These are phyloP conservation scores for Canariomyces notabilis DNA, from an alignment of 2,329 filamentous ascomycete genomes.

Conservation along the genomic window DNA sequence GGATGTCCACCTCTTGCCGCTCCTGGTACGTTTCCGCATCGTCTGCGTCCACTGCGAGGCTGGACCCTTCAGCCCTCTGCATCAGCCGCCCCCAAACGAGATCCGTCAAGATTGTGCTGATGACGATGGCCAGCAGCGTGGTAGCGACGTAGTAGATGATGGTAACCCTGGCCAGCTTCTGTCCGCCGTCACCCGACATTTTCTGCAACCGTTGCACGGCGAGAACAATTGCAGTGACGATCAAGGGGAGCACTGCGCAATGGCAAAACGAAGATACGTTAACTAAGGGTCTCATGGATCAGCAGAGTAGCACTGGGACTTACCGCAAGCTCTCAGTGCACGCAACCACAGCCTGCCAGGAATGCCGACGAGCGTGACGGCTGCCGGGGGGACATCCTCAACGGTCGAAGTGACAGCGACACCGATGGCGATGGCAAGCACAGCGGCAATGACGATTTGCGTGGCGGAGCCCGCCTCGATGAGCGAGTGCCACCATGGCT, in stretches of 20 bases:
- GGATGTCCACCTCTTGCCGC: conserved; percentile 32
- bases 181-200: conserved; percentile 39
- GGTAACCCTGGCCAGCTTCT: conserved; percentile 42
- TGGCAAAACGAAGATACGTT: background rate
- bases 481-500: conserved; percentile 5
- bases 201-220: conserved; percentile 44
- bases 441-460: conserved; percentile 46
- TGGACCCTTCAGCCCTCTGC: too few relatives aligned
- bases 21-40: conserved; percentile 30
- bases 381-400: conserved; percentile 39
- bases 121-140: conserved; percentile 44
- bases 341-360: conserved; percentile 47
- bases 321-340: conserved; percentile 41
- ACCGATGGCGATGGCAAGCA: conserved; percentile 46
- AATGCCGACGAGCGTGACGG: conserved; percentile 40
- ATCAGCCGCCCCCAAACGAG: conserved; percentile 46
- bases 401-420: conserved; percentile 40
- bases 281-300: background rate
- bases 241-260: conserved; percentile 40
- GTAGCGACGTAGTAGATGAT: conserved; percentile 47
- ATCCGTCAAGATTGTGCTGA: conserved; percentile 42
- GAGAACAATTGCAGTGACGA: conserved; percentile 48
- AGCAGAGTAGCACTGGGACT: background rate
- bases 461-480: conserved; percentile 5
- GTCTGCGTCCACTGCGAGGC: conserved; percentile 30